Evolutionary conservation across 2,329 filamentous ascomycete species (phyloP).

Genomic region (Rhinocladiella mackenziei): DNA sequence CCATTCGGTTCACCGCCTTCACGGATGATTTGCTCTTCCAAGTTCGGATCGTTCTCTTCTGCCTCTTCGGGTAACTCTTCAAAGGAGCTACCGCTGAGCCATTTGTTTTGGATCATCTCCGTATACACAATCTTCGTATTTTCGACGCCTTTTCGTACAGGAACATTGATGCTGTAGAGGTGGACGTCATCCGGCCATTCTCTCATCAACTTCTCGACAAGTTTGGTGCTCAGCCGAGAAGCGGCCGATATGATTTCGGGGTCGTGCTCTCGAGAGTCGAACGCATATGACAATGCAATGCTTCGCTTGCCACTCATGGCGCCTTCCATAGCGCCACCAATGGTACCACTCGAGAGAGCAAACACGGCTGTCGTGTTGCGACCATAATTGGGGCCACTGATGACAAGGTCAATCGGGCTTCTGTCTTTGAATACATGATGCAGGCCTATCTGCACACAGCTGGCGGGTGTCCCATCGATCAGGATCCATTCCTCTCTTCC

Average conservation of each 20-base stretch:
- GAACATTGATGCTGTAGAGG: conserved; percentile 89
- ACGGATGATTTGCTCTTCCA: conserved; percentile 70
- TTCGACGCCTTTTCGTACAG: conserved; percentile 72
- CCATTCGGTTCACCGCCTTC: conserved; percentile 53
- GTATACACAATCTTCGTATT: conserved; percentile 73
- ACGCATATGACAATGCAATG: conserved; percentile 85
- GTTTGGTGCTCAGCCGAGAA: conserved; percentile 65
- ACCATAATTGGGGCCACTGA: conserved; percentile 79
- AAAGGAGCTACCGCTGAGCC: conserved; percentile 81
- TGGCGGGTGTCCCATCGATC: conserved; percentile 75
- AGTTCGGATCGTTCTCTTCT: conserved; percentile 56
- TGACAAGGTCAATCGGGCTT: conserved; percentile 69
- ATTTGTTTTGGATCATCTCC: conserved; percentile 83
- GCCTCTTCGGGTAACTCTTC: conserved; percentile 66
- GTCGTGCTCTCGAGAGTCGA: conserved; percentile 81
- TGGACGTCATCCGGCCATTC: conserved; percentile 73
- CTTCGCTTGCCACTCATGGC: conserved; percentile 65
- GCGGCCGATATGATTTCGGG: conserved; percentile 74
- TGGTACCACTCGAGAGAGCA: conserved; percentile 69
- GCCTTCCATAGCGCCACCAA: conserved; percentile 73
- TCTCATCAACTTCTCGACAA: conserved; percentile 73
- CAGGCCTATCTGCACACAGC: conserved; percentile 75
- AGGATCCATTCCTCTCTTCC: conserved; percentile 74
- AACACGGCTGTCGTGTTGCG: conserved; percentile 78
- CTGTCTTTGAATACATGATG: conserved; percentile 72